Evolutionary conservation across 106 monocot genomes (phyloP).

Genomic region (Chionographis japonica): DNA sequence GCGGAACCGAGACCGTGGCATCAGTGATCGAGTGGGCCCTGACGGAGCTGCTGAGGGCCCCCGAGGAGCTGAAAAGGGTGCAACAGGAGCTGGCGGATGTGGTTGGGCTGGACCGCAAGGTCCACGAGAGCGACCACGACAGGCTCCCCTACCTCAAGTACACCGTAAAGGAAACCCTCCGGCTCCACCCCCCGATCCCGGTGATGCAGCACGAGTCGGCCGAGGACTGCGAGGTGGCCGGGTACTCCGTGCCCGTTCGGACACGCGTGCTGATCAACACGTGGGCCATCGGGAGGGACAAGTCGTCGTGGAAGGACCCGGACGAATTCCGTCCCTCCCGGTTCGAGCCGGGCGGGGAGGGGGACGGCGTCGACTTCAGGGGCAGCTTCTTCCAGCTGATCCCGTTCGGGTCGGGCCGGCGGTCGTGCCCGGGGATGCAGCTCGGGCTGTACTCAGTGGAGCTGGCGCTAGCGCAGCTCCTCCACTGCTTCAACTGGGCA

Average conservation of each 20-base stretch:
- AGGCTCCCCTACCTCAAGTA: conserved; percentile 31
- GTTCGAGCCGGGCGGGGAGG: conserved; percentile 11
- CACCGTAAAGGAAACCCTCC: conserved; percentile 18
- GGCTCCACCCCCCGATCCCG: conserved; percentile 25
- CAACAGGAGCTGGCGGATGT: conserved; percentile 21
- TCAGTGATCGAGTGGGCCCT: too few species aligned
- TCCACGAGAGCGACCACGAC: conserved; percentile 24
- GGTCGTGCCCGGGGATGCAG: conserved; percentile 16
- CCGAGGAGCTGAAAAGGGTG: conserved; percentile 15
- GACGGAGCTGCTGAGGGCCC: conserved; percentile 28
- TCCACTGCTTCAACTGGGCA: too few species aligned
- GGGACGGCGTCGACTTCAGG: conserved; percentile 16
- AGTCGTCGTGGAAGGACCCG: conserved; percentile 19
- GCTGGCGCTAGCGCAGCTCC: too few species aligned
- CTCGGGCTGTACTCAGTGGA: too few species aligned
- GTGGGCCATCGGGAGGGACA: conserved; percentile 27
- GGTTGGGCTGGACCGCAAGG: conserved; percentile 22
- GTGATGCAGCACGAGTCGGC: conserved; percentile 28
- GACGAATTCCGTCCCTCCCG: conserved; percentile 18
- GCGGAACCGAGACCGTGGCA: too few species aligned
- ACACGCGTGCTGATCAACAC: conserved; percentile 35
- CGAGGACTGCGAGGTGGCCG: conserved; percentile 25
- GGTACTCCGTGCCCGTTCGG: conserved; percentile 20
- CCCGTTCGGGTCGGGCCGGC: conserved; percentile 30
- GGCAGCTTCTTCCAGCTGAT: conserved; percentile 26